Conservation (phyloP, 768 basidiomycete genomes). For the Cantharellus cinnabarinus region DNA sequence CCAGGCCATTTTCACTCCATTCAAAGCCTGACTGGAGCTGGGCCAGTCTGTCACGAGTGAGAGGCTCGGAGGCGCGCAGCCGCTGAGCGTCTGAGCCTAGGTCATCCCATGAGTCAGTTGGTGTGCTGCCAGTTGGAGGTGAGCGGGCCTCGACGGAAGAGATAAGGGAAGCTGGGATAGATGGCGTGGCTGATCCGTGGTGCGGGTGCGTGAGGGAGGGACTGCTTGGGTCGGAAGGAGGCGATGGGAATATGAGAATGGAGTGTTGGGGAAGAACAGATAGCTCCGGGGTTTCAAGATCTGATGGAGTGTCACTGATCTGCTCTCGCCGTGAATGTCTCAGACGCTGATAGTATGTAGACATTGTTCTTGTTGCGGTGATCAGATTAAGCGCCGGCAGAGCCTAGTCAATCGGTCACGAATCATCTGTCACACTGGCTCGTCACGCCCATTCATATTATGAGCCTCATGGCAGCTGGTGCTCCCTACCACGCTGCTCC, state of each 20-base stretch:
- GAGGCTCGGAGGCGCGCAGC: background rate
- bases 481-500: background rate
- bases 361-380: no score
- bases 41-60: background rate
- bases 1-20: background rate
- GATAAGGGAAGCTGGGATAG: background rate
- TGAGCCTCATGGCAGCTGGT: no score
- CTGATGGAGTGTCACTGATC: no score
- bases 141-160: background rate
- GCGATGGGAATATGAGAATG: constrained; percentile 1
- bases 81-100: background rate
- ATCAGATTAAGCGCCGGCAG: no score
- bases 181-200: background rate
- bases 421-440: no score
- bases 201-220: background rate
- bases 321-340: no score
- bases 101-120: background rate
- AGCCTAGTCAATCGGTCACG: no score
- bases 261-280: background rate
- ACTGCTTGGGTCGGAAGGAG: background rate
- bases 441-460: no score
- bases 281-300: no score
- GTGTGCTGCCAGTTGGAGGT: background rate
- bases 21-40: background rate
- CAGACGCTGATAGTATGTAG: no score